phyloP scores from a whole-genome alignment of 1,284 basidiomycete genomes.

The Fomitopsis betulina region DNA sequence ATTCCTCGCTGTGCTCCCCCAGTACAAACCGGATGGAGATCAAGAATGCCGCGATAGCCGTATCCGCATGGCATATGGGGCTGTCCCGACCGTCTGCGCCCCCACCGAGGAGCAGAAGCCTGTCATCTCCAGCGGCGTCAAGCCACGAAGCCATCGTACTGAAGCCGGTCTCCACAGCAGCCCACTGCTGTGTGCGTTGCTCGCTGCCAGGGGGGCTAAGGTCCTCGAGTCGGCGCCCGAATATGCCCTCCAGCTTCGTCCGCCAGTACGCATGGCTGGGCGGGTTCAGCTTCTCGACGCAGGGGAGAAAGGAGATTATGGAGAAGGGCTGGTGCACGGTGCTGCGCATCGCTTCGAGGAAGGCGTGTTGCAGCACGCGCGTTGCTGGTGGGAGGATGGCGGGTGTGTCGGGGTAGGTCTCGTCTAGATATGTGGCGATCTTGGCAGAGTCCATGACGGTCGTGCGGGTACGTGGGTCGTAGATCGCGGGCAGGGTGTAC shows the following conservation, averaged over 20 bases:
- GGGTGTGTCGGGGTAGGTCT: conserved; percentile 26
- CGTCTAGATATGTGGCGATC: conserved; percentile 32
- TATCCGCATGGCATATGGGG: conserved; percentile 32
- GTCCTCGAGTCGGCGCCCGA: conserved; percentile 29
- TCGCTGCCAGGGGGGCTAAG: conserved; percentile 21
- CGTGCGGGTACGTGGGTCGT: conserved; percentile 22
- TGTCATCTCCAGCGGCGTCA: conserved; percentile 11
- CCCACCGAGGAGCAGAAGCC: conserved; percentile 22
- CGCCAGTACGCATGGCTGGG: conserved; percentile 34
- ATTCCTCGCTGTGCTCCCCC: conserved; percentile 33
- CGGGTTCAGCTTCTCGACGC: conserved; percentile 23
- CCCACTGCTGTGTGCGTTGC: conserved; percentile 23
- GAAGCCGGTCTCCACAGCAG: neutral
- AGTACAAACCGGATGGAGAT: conserved; percentile 26
- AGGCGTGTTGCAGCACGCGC: conserved; percentile 29
- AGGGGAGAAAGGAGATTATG: conserved; percentile 20
- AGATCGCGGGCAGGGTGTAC: conserved; percentile 33
- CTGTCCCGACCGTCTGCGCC: neutral
- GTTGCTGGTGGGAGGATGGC: conserved; percentile 20
- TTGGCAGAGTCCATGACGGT: conserved; percentile 26
- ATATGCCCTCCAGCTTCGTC: conserved; percentile 28
- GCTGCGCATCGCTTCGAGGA: conserved; percentile 18
- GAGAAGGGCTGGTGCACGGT: conserved; percentile 3
- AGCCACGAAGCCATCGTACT: neutral
- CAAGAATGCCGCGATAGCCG: conserved; percentile 26